Evolutionary conservation across 2,329 filamentous ascomycete genomes (phyloP).

Genomic region (Ophiostoma fasciatum): DNA sequence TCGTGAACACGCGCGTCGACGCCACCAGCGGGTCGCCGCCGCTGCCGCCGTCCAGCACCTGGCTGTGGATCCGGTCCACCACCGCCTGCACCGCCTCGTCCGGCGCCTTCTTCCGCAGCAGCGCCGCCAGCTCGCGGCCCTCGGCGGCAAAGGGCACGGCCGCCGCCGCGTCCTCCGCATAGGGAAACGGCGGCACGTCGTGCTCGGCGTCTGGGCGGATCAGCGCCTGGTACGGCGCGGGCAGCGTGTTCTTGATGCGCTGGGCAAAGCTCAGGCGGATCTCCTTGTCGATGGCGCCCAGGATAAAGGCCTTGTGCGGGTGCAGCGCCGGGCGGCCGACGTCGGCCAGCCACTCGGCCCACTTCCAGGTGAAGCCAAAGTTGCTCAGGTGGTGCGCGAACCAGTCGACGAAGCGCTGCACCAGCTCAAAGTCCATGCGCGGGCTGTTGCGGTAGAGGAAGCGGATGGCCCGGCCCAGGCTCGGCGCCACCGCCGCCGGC

Average conservation of each 20-base stretch:
- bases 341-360: conserved; percentile 91
- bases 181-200: conserved; percentile 94
- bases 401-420: conserved; percentile 87
- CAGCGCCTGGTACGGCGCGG: conserved; percentile 67
- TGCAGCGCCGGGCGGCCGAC: conserved; percentile 61
- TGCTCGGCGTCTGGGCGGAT: conserved; percentile 83
- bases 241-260: conserved; percentile 85
- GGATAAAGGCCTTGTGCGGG: conserved; percentile 86
- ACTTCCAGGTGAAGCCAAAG: conserved; percentile 99
- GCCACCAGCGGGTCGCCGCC: conserved; percentile 56
- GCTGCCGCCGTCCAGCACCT: conserved; percentile 48
- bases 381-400: conserved; percentile 96
- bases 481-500: conserved; percentile 89
- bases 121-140: conserved; percentile 64
- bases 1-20: conserved; percentile 91
- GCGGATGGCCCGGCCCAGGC: conserved; percentile 80
- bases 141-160: conserved; percentile 49
- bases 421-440: conserved; percentile 73
- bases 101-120: conserved; percentile 70
- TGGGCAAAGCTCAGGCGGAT: conserved; percentile 93
- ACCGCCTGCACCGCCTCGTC: conserved; percentile 77
- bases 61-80: conserved; percentile 67
- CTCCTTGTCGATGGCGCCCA: conserved; percentile 86
- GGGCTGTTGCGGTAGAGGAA: conserved; percentile 75
- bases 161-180: background rate